Evolutionary conservation across 202 grass and related monocot species (phyloP), one percentile per base, ranked within the genome.

Genomic region (Hordeum pubiflorum): DNA sequence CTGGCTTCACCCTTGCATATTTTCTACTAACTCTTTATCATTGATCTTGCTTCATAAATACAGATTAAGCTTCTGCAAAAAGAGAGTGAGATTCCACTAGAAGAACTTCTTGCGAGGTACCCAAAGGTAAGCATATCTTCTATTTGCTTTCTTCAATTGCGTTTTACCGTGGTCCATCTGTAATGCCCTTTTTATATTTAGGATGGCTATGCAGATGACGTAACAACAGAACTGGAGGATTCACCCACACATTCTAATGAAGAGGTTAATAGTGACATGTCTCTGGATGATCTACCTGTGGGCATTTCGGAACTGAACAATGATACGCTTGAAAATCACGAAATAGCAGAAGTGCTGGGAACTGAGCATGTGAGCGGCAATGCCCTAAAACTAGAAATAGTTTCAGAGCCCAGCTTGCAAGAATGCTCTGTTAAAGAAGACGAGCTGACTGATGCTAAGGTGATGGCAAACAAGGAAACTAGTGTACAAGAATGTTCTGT

Each of bases 51-150:
- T 74, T 41, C 44, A 37, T 78, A 82, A 44, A 77, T 48, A 5
- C 89, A 99, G 96, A 89, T 99, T 82, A 93, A 91, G 68, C 87
- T 91, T 79, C 83, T 99, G 87, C 92, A 99, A 63, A 90, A 91
- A 81, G 96, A 99, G 89, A 93, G 90, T 6, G 92, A 99, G 75
- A 88, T 99, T 61, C 89, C 96, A 46, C 66, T 99, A 59, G 91
- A 96, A 82, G 96, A 96, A 81, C 86, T 99, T 77, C 84, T 98
- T 87, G 89, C 87, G 54, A 93, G 78, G 83, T 96, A 96, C 87
- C 89, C 63, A 76, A 90, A 96, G 96, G 96, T 99, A 91, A 69
- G 80, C 5, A 36, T 6, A 24, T 41, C 78, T 78, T 84, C 15
- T 74, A 58, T 57, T 75, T 69, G 38, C 10, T 80, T 85, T 68